Evolutionary conservation across 176 grass and related monocot genomes (phyloP).

Genomic region (Otatea glauca): DNA sequence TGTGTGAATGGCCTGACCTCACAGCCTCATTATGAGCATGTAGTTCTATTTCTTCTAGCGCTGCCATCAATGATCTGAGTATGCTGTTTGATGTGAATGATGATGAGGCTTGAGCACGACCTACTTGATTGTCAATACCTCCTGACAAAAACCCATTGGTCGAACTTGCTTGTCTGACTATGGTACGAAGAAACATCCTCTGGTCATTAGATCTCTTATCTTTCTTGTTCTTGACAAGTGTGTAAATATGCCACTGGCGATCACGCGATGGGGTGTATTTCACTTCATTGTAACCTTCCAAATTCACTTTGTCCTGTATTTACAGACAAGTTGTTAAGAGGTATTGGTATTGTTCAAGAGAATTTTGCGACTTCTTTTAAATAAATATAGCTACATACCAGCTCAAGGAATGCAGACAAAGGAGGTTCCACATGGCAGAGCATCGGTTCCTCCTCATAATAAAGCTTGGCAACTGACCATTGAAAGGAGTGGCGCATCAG

Average conservation of each 20-base stretch:
- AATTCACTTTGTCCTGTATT: constrained; percentile 79
- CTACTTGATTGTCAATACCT: constrained; percentile 66
- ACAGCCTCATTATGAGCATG: constrained; percentile 77
- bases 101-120: constrained; percentile 54
- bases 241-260: constrained; percentile 98
- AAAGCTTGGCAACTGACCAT: constrained; percentile 80
- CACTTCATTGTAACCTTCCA: constrained; percentile 83
- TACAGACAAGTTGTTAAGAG: constrained; percentile 38
- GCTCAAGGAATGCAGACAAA: constrained; percentile 91
- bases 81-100: constrained; percentile 88
- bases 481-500: constrained; percentile 98
- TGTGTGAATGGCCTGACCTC: constrained; percentile 88
- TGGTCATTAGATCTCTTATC: constrained; percentile 62
- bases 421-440: constrained; percentile 97
- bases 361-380: not conserved
- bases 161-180: constrained; percentile 77
- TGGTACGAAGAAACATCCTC: constrained; percentile 94
- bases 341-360: constrained; percentile 23
- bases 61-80: constrained; percentile 87
- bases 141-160: constrained; percentile 68
- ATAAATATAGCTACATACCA: constrained; percentile 63
- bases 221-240: constrained; percentile 66
- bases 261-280: constrained; percentile 96
- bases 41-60: constrained; percentile 95
- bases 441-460: constrained; percentile 94